Conservation (phyloP, 2,329 filamentous ascomycete genomes). For the Epichloe gansuensis region DNA sequence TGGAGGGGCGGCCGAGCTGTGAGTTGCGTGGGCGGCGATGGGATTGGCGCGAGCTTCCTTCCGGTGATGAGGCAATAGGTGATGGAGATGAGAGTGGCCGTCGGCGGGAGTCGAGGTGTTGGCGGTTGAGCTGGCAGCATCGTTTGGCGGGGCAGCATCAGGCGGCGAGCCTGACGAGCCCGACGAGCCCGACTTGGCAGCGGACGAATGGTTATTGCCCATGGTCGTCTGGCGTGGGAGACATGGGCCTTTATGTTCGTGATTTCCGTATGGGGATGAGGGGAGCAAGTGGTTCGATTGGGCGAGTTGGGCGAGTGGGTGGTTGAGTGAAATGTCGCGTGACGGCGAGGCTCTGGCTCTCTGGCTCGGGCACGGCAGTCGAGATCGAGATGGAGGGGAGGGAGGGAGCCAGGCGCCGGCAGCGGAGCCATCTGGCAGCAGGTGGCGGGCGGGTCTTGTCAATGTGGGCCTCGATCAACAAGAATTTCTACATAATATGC, state of each 20-base stretch:
- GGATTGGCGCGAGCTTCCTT: constrained; percentile 35
- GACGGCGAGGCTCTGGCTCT: constrained; percentile 1
- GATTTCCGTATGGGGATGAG: neutral
- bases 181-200: constrained; percentile 23
- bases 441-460: no score
- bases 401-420: neutral
- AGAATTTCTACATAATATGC: no score
- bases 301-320: neutral
- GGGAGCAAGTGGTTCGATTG: neutral
- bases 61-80: constrained; percentile 17
- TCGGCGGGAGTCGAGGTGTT: constrained; percentile 4
- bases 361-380: neutral
- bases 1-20: constrained; percentile 45
- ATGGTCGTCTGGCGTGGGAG: constrained; percentile 12
- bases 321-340: constrained; percentile 1
- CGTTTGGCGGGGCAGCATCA: constrained; percentile 9
- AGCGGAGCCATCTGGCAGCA: no score
- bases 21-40: constrained; percentile 40
- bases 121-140: constrained; percentile 12
- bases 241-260: constrained; percentile 1
- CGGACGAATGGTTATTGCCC: constrained; percentile 27
- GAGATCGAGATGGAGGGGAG: neutral
- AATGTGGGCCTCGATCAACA: no score
- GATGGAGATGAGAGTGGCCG: constrained; percentile 6
- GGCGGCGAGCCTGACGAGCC: constrained; percentile 17